Conservation (phyloP, 805 yeast genomes). For the Zygosaccharomyces bailii region DNA sequence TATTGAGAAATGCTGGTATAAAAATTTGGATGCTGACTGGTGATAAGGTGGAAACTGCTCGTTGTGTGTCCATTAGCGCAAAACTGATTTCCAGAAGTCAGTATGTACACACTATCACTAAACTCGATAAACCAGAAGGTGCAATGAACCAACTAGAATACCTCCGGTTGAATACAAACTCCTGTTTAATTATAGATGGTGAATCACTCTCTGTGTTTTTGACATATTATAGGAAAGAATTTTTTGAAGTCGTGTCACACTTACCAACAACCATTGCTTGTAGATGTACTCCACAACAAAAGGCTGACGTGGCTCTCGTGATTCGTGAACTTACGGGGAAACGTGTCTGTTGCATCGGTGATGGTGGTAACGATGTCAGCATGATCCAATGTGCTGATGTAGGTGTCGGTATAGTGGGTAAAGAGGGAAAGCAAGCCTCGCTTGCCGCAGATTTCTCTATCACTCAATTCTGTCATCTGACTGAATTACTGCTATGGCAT, state of each 20-base stretch:
- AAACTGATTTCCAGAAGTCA: slow-evolving; percentile 91
- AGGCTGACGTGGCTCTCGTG: slow-evolving; percentile 86
- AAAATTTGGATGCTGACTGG: slow-evolving; percentile 99
- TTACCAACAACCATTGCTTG: slow-evolving; percentile 97
- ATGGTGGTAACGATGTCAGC: slow-evolving; percentile 98
- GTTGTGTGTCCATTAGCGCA: slow-evolving; percentile 96
- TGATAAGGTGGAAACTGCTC: slow-evolving; percentile 97
- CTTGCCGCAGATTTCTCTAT: slow-evolving; percentile 95
- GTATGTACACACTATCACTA: slow-evolving; percentile 81
- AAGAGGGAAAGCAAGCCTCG: slow-evolving; percentile 97
- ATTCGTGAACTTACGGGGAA: slow-evolving; percentile 79
- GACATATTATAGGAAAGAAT: slow-evolving; percentile 61
- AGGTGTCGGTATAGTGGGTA: slow-evolving; percentile 98
- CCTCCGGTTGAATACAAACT: slow-evolving; percentile 50
- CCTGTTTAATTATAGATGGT: slow-evolving; percentile 87
- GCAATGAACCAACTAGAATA: slow-evolving; percentile 78
- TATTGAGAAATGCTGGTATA: slow-evolving; percentile 91
- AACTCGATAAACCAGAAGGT: slow-evolving; percentile 50
- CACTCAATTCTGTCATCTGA: slow-evolving; percentile 83
- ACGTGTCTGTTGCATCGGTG: slow-evolving; percentile 96
- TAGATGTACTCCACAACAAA: slow-evolving; percentile 97
- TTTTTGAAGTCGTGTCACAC: slow-evolving; percentile 69
- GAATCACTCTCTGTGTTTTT: slow-evolving; percentile 75
- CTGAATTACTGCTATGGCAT: slow-evolving; percentile 90
- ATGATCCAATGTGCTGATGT: slow-evolving; percentile 99